A percentile compares a stretch with the other conserved stretches of the same genome.
phyloP scores from a whole-genome alignment of 352 stramenopile species.

The Halophytophthora batemanensis region DNA sequence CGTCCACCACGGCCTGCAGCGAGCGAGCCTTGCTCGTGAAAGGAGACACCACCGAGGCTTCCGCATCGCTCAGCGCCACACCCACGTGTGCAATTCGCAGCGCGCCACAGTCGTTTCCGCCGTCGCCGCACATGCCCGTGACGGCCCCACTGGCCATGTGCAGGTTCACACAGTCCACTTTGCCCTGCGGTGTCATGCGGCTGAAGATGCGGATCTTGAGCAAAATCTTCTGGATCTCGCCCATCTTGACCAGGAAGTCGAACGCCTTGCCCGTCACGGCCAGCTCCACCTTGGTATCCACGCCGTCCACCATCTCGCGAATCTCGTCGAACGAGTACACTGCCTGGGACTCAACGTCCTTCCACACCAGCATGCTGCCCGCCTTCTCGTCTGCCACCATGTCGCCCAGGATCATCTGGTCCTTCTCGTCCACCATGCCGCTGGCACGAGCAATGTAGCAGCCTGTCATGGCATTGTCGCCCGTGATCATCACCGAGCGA shows the following conservation, averaged over 20 bases:
- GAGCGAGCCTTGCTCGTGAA: constrained; percentile 82
- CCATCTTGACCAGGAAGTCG: constrained; percentile 24
- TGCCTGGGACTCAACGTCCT: constrained; percentile 55
- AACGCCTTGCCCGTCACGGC: constrained; percentile 43
- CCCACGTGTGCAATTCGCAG: constrained; percentile 75
- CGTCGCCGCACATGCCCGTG: constrained; percentile 54
- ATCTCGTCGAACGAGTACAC: constrained; percentile 43
- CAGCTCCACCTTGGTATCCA: constrained; percentile 24
- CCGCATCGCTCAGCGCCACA: constrained; percentile 70
- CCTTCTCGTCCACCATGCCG: constrained; percentile 26
- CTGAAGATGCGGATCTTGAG: constrained; percentile 47
- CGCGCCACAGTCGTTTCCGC: constrained; percentile 80
- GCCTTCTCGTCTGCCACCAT: no score
- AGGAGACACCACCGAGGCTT: constrained; percentile 79
- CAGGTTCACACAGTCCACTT: constrained; percentile 35
- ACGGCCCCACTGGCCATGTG: constrained; percentile 41
- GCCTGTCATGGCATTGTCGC: constrained; percentile 55
- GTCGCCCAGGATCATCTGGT: constrained; percentile 37
- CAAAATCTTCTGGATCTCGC: constrained; percentile 31
- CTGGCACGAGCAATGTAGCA: constrained; percentile 40
- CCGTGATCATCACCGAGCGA: constrained; percentile 72
- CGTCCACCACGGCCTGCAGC: constrained; percentile 70
- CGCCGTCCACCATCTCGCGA: constrained; percentile 29
- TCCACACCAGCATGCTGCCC: constrained; percentile 64
- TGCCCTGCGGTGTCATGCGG: constrained; percentile 44